These are phyloP conservation scores for Candida sanyiensis DNA, from an alignment of 805 yeast species.

Conservation along the genomic window DNA sequence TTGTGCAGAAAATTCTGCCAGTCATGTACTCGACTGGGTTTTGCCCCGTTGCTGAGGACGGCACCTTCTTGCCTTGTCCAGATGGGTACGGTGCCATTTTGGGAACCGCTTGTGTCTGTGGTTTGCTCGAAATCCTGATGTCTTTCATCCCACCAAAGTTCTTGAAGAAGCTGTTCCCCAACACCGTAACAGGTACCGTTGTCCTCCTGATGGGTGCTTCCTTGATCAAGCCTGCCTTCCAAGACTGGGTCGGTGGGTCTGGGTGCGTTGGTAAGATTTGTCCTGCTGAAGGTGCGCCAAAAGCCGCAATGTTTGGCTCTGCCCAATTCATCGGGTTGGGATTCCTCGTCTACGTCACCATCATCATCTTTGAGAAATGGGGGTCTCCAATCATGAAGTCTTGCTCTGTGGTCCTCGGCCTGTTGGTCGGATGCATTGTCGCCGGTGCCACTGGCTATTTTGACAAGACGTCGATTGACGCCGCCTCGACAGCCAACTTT, in stretches of 20 bases:
- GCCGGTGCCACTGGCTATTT: conserved; percentile 90
- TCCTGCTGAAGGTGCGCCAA: conserved; percentile 50
- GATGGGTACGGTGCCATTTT: conserved; percentile 85
- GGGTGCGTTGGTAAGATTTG: too few species aligned
- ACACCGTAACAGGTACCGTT: conserved; percentile 90
- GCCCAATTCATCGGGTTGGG: conserved; percentile 86
- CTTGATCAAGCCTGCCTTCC: conserved; percentile 65
- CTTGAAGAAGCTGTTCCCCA: conserved; percentile 75
- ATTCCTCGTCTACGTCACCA: conserved; percentile 69
- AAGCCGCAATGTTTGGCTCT: conserved; percentile 70
- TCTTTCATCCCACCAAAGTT: conserved; percentile 73
- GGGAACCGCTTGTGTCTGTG: conserved; percentile 76
- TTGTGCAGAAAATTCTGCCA: conserved; percentile 70
- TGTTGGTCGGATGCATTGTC: conserved; percentile 83
- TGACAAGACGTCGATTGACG: conserved; percentile 45
- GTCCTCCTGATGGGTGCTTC: conserved; percentile 76
- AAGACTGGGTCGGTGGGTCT: conserved; percentile 86
- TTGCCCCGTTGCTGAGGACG: too few species aligned
- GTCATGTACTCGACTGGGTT: conserved; percentile 70
- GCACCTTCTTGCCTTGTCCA: too few species aligned
- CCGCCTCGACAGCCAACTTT: conserved; percentile 79
- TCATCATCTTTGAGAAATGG: conserved; percentile 73
- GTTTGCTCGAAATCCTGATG: conserved; percentile 62
- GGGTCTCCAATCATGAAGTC: conserved; percentile 95
- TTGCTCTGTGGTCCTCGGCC: conserved; percentile 84